Evolutionary conservation across 2,329 filamentous ascomycete species (phyloP), one percentile per base, ranked within the genome.

Genomic region (Fusarium acutatum): DNA sequence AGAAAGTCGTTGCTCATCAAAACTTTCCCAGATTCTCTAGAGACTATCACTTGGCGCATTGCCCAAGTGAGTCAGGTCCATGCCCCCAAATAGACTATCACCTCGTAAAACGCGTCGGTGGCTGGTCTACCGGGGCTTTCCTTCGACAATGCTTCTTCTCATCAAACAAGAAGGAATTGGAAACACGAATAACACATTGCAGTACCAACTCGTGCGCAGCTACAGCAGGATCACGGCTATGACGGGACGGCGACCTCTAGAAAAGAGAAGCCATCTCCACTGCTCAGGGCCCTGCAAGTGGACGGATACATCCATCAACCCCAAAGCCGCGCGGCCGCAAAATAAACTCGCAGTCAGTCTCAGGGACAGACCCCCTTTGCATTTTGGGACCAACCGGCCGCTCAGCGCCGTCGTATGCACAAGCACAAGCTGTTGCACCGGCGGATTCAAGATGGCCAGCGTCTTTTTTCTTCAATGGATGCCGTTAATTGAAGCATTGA

Each of bases 301-400:
- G 71, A 73, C 50, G 67, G 62, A 66, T 49, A 66, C 52, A 60
- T 46, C 65, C 53, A 70, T 70, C 59, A 64, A 50, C 52, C 67
- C 32, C 56, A 59, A 73, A 73, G 71, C 71, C 71, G 71, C 71
- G 71, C 71, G 71, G 66, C 71, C 70, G 52, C 71, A 73, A 61
- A 73, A 73, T 73, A 73, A 67, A 73, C 71, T 73, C 66, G 43
- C 69, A 70, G 70, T 70, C 56, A 61, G 70, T 70, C 69, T 73
- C 65, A 72, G 69, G 65, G 53, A 63, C 57, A 56, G 52, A 47
- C 58, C 66, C 65, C 64, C 38, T 62, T 57, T 40, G 35, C 20
- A 41, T 28, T 28, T 30, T 64, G 37, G 49, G 47, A 26, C 44
- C 37, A 49, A 50, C 32, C 43, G 41, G 46, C 59, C 65, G 66